Base-by-base conservation (phyloP, 176 grass and related monocot species). In the Secale cereale region DNA sequence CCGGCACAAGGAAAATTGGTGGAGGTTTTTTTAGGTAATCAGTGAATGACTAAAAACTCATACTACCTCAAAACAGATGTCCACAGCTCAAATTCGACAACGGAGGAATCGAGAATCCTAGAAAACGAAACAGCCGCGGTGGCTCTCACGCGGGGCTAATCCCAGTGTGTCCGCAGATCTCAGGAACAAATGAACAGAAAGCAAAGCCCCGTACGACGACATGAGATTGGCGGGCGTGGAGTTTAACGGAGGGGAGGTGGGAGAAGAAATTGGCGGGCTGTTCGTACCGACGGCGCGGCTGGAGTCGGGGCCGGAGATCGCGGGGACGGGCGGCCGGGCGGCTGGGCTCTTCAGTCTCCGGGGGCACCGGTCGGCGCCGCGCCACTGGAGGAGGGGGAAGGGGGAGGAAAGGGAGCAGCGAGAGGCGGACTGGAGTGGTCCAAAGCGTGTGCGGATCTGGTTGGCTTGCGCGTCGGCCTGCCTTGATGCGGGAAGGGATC, bases 391-490 rank as follows among this genome's bases (percentile, higher is more conserved):
- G 15, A 6, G 8, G 15, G 25, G 10, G n/a, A 7, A 25, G 15
- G 9, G 54, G 76, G 36, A 39, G 76, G 59, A 78, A 27, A 48
- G 43, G 43, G 43, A 9, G n/a, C 27, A 23, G 15, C 27, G 27
- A 74, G 71, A 74, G 25, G 72, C 56, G 57, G 57, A 78, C 2
- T 62, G n/a, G 76, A 78, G 76, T 62, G 76, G 76, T 54, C 13
- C 20, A 60, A 59, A 59, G 76, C 76, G 76, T 78, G 76, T 39
- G 56, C 76, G 76, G 76, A 78, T 78, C 76, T 60, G 76, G 14
- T 41, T 79, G 77, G 59, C n/a, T 16, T 62, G 33, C 56, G 76
- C 52, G 35, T 14, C 20, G 67, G 35, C 35, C 33, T 23, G 11
- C 33, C 67, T 4, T 7, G 75, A 23, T 77, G 13, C 50, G 10